Conservation (phyloP, 257 asterid species). For the Nicotiana noctiflora region DNA sequence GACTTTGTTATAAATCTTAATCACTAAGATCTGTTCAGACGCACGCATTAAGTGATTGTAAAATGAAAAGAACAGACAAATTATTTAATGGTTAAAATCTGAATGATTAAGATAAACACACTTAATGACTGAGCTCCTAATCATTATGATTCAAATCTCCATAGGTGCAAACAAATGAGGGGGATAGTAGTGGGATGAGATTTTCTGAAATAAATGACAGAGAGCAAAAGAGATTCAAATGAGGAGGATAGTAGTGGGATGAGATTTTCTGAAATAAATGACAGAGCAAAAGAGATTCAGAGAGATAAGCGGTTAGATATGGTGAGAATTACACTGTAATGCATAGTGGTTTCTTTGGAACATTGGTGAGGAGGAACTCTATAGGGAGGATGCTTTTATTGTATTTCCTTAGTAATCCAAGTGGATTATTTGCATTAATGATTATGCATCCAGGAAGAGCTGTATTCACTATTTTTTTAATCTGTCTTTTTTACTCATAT, state of each 20-base stretch:
- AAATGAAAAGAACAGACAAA: too few relatives aligned
- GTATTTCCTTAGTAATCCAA: neutral
- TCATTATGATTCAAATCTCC: too few relatives aligned
- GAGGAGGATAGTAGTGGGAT: neutral
- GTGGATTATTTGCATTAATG: neutral
- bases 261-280: neutral
- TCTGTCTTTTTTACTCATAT: neutral
- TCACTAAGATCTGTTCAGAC: too few relatives aligned
- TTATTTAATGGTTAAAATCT: too few relatives aligned
- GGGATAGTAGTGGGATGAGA: neutral
- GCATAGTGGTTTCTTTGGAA: neutral
- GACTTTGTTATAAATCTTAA: too few relatives aligned
- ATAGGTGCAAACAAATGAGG: too few relatives aligned
- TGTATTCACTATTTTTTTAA: neutral
- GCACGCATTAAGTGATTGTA: too few relatives aligned
- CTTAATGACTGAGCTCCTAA: too few relatives aligned
- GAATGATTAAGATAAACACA: too few relatives aligned
- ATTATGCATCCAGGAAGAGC: neutral
- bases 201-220: neutral
- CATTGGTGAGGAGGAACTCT: neutral
- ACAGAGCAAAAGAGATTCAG: neutral
- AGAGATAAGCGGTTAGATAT: neutral
- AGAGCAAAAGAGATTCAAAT: neutral
- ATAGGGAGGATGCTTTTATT: neutral
- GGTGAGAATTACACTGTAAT: neutral